A percentile compares a stretch with the other conserved stretches of the same genome.
Conservation (phyloP, 208 protist species). For the Trypanosoma grayi region DNA sequence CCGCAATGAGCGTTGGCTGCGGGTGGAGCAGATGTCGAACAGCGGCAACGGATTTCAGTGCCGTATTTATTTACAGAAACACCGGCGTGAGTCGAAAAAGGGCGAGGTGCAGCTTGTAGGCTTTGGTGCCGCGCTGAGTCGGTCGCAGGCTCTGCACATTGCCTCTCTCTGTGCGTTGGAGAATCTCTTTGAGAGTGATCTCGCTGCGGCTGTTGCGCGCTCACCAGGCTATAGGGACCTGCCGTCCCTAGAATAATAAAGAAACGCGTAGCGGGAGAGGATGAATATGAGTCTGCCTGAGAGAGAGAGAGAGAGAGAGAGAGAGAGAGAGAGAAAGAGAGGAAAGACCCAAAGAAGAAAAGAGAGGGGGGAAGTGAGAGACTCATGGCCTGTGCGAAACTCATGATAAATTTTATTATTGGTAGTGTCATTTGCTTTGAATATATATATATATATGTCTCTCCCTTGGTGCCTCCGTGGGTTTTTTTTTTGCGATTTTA, state of each 20-base stretch:
- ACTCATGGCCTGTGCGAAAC: no score
- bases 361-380: no score
- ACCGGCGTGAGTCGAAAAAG: constrained; percentile 30
- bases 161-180: constrained; percentile 49
- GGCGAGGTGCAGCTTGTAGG: constrained; percentile 74
- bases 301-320: constrained; percentile 18
- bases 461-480: no score
- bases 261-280: constrained; percentile 3
- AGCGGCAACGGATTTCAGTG: constrained; percentile 51
- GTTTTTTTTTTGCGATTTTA: no score
- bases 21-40: constrained; percentile 47
- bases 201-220: constrained; percentile 20
- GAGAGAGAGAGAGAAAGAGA: no score
- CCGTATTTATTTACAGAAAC: constrained; percentile 69
- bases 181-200: constrained; percentile 36
- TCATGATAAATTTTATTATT: no score
- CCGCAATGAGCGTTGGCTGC: constrained; percentile 47
- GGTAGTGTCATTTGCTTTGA: no score
- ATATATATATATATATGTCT: no score
- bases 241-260: constrained; percentile 20
- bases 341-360: neutral
- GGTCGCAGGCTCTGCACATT: constrained; percentile 49
- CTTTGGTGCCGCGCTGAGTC: constrained; percentile 39
- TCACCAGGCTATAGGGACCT: constrained; percentile 22
- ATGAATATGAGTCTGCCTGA: constrained; percentile 1